phyloP scores from a whole-genome alignment of 176 grass and related monocot species.

The Raddia guianensis region DNA sequence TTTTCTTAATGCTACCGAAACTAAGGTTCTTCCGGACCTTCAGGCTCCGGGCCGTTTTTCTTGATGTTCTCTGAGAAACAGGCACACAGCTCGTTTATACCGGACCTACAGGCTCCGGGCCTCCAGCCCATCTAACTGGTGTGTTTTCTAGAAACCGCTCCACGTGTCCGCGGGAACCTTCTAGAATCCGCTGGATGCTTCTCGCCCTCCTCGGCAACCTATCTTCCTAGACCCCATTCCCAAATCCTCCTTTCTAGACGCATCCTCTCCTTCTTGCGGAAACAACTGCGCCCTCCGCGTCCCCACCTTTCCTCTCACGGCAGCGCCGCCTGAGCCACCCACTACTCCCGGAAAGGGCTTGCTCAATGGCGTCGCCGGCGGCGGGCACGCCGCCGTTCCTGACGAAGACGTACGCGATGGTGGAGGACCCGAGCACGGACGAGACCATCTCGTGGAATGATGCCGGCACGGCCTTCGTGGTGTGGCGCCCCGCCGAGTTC shows the following conservation, averaged over 20 bases:
- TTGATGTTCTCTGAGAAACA: too few species aligned
- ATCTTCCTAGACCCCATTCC: not conserved
- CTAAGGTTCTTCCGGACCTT: too few species aligned
- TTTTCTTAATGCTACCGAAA: too few species aligned
- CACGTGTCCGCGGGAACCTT: constrained; percentile 50
- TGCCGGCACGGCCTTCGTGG: constrained; percentile 61
- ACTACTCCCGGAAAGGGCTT: not conserved
- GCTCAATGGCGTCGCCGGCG: constrained; percentile 45
- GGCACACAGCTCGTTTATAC: too few species aligned
- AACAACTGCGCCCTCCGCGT: constrained; percentile 20
- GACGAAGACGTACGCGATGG: constrained; percentile 72
- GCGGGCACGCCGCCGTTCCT: constrained; percentile 67
- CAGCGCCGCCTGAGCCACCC: not conserved
- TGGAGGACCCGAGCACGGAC: constrained; percentile 55
- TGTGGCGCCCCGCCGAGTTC: constrained; percentile 69
- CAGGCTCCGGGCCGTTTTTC: too few species aligned
- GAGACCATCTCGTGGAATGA: constrained; percentile 76
- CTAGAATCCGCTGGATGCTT: constrained; percentile 65
- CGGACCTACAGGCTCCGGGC: too few species aligned
- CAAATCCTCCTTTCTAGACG: constrained; percentile 31
- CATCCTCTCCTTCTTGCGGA: constrained; percentile 24
- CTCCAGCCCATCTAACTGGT: not conserved
- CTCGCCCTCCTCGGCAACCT: constrained; percentile 34
- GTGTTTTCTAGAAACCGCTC: constrained; percentile 42
- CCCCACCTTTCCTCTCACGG: not conserved